Evolutionary conservation across 768 basidiomycete species (phyloP), one percentile per base, ranked within the genome.

Genomic region (Lactarius evosmus): DNA sequence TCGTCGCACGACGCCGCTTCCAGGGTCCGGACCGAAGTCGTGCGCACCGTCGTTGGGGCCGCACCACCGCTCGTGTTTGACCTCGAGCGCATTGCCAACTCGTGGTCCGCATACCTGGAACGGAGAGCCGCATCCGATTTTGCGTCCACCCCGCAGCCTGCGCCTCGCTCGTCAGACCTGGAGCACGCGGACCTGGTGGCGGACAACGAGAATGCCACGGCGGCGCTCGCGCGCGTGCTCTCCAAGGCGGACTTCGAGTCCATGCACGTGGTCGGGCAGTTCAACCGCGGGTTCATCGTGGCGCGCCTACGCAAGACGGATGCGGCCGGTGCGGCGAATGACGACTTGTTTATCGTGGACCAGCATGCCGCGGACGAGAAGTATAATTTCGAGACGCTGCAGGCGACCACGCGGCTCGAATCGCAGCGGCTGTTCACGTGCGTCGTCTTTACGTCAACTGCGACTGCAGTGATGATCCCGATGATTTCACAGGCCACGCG

Each of bases 331-430:
- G 46, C 52, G 30, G 63, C 41, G 14, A 78, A 85, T 76, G 95
- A 98, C 71, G 96, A 99, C 70, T 78, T 99, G 46, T 98, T 98
- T 76, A 94, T 99, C 66, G 83, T 98, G 19, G 96, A 98, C 70
- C 96, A 98, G 72, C 96, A 98, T 74, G 96, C 96, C 5, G 88
- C 93, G 6, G 97, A 99, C 74, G 97, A 98, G 75, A 98, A 98
- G 77, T 98, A 92, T 76, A 98, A 98, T 73, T 98, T 98, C 72
- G 97, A 98, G 79, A 90, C 84, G 1, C 76, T 98, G 62, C 96
- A 98, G 74, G 81, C 84, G 67, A 93, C 87, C n/a, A 98, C 95
- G 12, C 83, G 82, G 57, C 95, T 99, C 62, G 83, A 91, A 68
- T 91, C 90, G 2, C 96, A 98, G 70, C 85, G 78, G 65, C 78